Conservation (phyloP, 352 stramenopile species). For the Phytophthora pini region DNA sequence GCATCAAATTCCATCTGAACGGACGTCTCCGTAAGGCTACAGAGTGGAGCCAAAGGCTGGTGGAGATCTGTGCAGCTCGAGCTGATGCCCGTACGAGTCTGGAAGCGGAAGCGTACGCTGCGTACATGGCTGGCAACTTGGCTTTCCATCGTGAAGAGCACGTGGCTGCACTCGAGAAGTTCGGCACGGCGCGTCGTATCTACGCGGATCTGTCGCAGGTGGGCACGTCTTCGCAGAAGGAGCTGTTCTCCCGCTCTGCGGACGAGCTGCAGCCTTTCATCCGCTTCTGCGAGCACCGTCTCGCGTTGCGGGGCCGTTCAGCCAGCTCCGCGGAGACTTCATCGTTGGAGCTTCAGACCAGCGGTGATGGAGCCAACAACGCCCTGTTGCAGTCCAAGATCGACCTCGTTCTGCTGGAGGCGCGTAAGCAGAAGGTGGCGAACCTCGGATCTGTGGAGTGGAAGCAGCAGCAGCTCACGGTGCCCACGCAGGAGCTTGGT, state of each 20-base stretch:
- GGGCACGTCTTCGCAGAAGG: conserved; percentile 81
- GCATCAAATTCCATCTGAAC: conserved; percentile 91
- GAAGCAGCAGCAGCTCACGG: conserved; percentile 79
- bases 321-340: conserved; percentile 41
- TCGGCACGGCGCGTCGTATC: conserved; percentile 81
- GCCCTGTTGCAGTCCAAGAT: conserved; percentile 87
- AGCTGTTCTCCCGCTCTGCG: conserved; percentile 72
- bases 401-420: conserved; percentile 81
- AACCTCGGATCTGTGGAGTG: conserved; percentile 80
- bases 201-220: conserved; percentile 86
- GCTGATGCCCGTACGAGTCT: conserved; percentile 90
- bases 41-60: conserved; percentile 88
- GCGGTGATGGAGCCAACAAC: conserved; percentile 72
- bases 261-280: conserved; percentile 87
- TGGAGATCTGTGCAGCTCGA: conserved; percentile 71
- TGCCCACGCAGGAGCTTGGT: conserved; percentile 77
- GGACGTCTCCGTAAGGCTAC: conserved; percentile 87
- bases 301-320: conserved; percentile 64
- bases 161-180: conserved; percentile 81
- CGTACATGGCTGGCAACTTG: conserved; percentile 90
- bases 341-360: conserved; percentile 62
- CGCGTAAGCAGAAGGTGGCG: conserved; percentile 87
- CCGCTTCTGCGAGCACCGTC: conserved; percentile 84
- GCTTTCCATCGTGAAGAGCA: conserved; percentile 91
- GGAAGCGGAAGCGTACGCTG: conserved; percentile 88